Conservation (phyloP, 352 stramenopile genomes). For the Globisporangium heterothallicum region DNA sequence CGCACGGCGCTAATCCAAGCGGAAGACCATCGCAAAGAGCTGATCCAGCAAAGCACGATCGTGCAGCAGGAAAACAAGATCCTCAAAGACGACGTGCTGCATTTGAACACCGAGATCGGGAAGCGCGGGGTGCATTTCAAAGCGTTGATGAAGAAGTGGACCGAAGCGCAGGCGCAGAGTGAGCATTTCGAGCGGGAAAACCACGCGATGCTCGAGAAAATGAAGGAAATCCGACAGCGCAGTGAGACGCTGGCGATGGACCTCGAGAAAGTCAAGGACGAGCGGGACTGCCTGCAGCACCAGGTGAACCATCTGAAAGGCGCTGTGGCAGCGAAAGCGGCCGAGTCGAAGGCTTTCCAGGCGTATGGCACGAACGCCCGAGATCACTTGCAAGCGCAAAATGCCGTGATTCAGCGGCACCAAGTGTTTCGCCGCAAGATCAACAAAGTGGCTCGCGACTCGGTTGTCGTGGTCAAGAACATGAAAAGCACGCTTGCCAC, state of each 20-base stretch:
- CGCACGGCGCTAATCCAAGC: conserved; percentile 29
- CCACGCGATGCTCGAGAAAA: conserved; percentile 44
- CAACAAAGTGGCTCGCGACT: conserved; percentile 34
- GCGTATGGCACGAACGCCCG: conserved; percentile 55
- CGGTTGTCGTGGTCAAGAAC: conserved; percentile 28
- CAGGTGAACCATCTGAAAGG: conserved; percentile 71
- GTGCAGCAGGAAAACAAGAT: conserved; percentile 49
- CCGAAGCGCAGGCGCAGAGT: conserved; percentile 53
- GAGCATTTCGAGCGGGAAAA: conserved; percentile 51
- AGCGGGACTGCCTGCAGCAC: conserved; percentile 59
- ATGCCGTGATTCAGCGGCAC: conserved; percentile 47
- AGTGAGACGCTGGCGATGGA: conserved; percentile 32
- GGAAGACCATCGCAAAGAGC: conserved; percentile 40
- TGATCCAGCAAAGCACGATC: conserved; percentile 41
- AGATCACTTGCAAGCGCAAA: conserved; percentile 56
- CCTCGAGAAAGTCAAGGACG: conserved; percentile 41
- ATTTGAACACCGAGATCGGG: conserved; percentile 47
- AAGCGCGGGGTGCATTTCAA: conserved; percentile 56
- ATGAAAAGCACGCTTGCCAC: conserved; percentile 35
- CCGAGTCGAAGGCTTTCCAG: conserved; percentile 69
- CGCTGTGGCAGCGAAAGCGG: conserved; percentile 57
- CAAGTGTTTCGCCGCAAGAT: conserved; percentile 47
- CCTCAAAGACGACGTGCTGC: conserved; percentile 43
- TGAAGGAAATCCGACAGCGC: conserved; percentile 35
- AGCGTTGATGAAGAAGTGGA: conserved; percentile 70